These are phyloP conservation scores for Hemileccinum rubropunctum DNA, from an alignment of 768 basidiomycete species.

Conservation along the genomic window DNA sequence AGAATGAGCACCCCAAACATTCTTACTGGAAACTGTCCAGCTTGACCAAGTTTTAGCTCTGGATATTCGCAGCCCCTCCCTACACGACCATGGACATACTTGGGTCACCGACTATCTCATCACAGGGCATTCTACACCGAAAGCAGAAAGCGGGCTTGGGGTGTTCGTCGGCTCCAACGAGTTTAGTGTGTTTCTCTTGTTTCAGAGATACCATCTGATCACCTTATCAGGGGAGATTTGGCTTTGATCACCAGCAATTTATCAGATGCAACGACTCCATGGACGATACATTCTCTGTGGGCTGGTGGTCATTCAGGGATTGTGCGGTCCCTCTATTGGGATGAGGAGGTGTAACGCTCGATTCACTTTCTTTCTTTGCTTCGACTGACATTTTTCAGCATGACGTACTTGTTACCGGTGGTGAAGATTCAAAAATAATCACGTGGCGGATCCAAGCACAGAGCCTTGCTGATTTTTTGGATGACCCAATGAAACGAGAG, in stretches of 20 bases:
- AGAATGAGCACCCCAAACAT: neutral
- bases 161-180: constrained; percentile 76
- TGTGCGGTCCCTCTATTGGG: constrained; percentile 55
- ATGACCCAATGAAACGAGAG: constrained; percentile 13
- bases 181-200: constrained; percentile 35
- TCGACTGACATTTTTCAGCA: constrained; percentile 30
- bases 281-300: constrained; percentile 53
- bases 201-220: neutral
- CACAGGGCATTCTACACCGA: constrained; percentile 38
- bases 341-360: constrained; percentile 42
- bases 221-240: constrained; percentile 49
- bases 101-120: constrained; percentile 85
- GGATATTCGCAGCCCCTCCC: constrained; percentile 64
- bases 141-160: constrained; percentile 34
- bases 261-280: constrained; percentile 38
- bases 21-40: constrained; percentile 34
- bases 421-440: constrained; percentile 48
- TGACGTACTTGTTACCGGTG: constrained; percentile 44
- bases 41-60: constrained; percentile 54
- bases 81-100: constrained; percentile 52
- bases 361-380: neutral
- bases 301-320: constrained; percentile 53
- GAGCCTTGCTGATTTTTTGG: neutral
- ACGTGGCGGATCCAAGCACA: constrained; percentile 35
- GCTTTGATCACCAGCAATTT: constrained; percentile 51